Percentiles rank a stretch among this genome's conserved stretches.
phyloP scores from a whole-genome alignment of 208 protist genomes.

The Wallacemonas sp. region DNA sequence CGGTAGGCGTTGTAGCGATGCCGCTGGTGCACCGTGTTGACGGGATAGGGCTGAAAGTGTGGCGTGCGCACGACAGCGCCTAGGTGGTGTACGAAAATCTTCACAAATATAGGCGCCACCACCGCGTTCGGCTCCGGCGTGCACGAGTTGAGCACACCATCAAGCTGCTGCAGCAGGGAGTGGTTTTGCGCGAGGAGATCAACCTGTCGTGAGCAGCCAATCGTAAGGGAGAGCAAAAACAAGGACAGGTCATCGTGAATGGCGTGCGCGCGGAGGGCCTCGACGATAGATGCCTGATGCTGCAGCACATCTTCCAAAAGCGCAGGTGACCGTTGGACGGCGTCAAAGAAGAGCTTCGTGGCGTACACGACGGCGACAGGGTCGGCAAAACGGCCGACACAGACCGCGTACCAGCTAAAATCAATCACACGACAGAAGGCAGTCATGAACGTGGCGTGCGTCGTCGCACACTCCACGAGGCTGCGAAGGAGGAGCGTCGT shows the following conservation, averaged over 20 bases:
- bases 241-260: slow-evolving; percentile 72
- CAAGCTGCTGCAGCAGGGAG: slow-evolving; percentile 63
- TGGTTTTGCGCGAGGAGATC: slow-evolving; percentile 61
- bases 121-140: slow-evolving; percentile 39
- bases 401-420: slow-evolving; percentile 70
- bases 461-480: slow-evolving; percentile 51
- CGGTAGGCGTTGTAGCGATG: slow-evolving; percentile 45
- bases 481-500: slow-evolving; percentile 50
- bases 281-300: slow-evolving; percentile 59
- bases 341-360: slow-evolving; percentile 69
- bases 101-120: slow-evolving; percentile 69
- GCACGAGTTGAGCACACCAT: slow-evolving; percentile 50
- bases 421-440: slow-evolving; percentile 51
- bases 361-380: slow-evolving; percentile 69
- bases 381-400: slow-evolving; percentile 66
- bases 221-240: slow-evolving; percentile 55
- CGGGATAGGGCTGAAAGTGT: slow-evolving; percentile 14
- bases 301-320: slow-evolving; percentile 51
- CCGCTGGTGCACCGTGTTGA: slow-evolving; percentile 35
- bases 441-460: slow-evolving; percentile 36
- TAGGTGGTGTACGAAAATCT: slow-evolving; percentile 57
- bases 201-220: slow-evolving; percentile 48
- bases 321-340: slow-evolving; percentile 43
- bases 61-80: slow-evolving; percentile 35
- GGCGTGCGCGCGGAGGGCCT: slow-evolving; percentile 55